Evolutionary conservation across 2,329 filamentous ascomycete genomes (phyloP), one percentile per base, ranked within the genome.

Genomic region (Aspergillus pseudoterreus): DNA sequence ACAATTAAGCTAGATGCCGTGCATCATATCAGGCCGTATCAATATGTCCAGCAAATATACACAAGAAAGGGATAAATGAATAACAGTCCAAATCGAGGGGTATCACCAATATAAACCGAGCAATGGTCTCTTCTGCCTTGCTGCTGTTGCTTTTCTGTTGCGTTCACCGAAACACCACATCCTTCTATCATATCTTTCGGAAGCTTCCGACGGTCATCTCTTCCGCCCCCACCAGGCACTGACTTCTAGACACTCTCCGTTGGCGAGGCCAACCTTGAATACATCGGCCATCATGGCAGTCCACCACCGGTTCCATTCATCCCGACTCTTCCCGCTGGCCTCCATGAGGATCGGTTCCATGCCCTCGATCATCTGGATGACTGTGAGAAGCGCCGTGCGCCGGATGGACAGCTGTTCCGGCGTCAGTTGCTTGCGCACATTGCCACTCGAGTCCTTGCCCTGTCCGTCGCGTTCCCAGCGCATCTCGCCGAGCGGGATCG

Each of bases 301-400:
- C 73, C 88, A 84, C 92, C 92, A 96, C 39, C 84, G 78, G 68
- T 95, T 88, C 91, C 91, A 96, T 73, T 96, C 92, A 60, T 95
- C 90, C 65, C 88, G 84, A 63, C 87, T 90, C 77, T 95, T 95
- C 12, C 87, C 88, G 64, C 88, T 95, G 43, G 84, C 83, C 63
- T 95, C 88, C 61, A 88, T 83, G 60, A 96, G 75, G 52, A 94
- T 74, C 4, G 90, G 89, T 71, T 96, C 92, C 62, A 96, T 75
- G 56, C 86, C 87, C 67, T 94, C 89, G 49, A 95, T 89, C 78
- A 90, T 82, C 66, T 92, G 87, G 47, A 95, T 82, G 5, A 92
- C 84, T 2, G 87, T 90, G 65, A 88, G 74, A 50, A 96, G 78
- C n/a, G 91, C 90, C 10, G 89, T 92, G 62, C 85, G 81, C 49